Conservation (phyloP, 2,329 filamentous ascomycete genomes). For the Cadophora luteo-olivacea region DNA sequence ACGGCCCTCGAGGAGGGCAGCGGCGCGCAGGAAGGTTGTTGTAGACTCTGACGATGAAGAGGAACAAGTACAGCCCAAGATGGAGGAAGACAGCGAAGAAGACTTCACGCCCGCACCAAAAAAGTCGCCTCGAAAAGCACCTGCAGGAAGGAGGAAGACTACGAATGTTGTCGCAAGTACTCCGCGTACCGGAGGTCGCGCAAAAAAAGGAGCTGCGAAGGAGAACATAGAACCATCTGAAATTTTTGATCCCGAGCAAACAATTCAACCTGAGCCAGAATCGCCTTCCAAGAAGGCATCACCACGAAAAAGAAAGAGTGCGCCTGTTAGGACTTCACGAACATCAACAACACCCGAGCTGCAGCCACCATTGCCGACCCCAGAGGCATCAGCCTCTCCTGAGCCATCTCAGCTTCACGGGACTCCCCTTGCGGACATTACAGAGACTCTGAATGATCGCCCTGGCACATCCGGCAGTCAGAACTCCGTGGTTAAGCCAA, state of each 20-base stretch:
- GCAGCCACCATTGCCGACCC: conserved; percentile 52
- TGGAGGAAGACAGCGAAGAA: conserved; percentile 70
- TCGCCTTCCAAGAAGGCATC: conserved; percentile 63
- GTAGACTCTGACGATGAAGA: conserved; percentile 80
- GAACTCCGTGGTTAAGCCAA: conserved; percentile 66
- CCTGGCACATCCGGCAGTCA: conserved; percentile 56
- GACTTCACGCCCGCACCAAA: conserved; percentile 75
- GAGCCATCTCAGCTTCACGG: conserved; percentile 57
- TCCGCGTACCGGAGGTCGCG: conserved; percentile 47
- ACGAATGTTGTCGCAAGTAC: conserved; percentile 40
- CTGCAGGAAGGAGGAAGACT: conserved; percentile 57
- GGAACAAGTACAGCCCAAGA: conserved; percentile 67
- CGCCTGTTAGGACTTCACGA: conserved; percentile 42
- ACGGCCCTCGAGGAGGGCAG: conserved; percentile 64
- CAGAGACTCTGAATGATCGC: conserved; percentile 69
- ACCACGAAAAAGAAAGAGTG: conserved; percentile 74
- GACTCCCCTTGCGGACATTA: conserved; percentile 77
- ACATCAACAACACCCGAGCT: conserved; percentile 43
- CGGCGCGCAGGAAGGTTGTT: conserved; percentile 73
- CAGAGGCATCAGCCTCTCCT: conserved; percentile 62
- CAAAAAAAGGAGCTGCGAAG: conserved; percentile 50
- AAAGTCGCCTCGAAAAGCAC: conserved; percentile 61
- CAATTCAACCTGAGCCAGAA: conserved; percentile 53
- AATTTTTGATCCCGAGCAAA: conserved; percentile 63
- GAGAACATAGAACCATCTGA: conserved; percentile 64